Conservation (phyloP, 2,329 filamentous ascomycete genomes). For the Pseudocercospora ulei region DNA sequence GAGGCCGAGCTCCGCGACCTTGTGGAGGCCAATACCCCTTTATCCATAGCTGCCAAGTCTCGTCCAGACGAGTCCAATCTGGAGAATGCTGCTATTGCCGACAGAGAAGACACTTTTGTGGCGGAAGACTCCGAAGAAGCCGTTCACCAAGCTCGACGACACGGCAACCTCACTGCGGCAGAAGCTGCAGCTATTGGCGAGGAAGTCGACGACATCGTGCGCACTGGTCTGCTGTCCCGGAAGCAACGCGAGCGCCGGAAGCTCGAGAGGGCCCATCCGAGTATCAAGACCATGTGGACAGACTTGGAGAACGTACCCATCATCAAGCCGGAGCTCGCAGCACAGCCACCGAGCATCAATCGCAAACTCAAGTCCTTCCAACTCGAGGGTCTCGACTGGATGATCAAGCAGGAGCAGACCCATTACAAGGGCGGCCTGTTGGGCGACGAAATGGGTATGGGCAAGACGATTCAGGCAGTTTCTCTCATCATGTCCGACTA, state of each 20-base stretch:
- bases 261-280: slow-evolving; percentile 67
- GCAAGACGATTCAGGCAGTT: slow-evolving; percentile 96
- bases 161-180: slow-evolving; percentile 24
- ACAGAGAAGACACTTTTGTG: slow-evolving; percentile 28
- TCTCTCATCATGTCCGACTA: slow-evolving; percentile 98
- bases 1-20: too few species aligned
- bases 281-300: slow-evolving; percentile 74
- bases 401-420: slow-evolving; percentile 78
- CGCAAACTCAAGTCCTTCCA: slow-evolving; percentile 87
- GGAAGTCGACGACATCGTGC: slow-evolving; percentile 22
- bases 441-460: slow-evolving; percentile 97
- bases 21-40: too few species aligned
- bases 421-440: slow-evolving; percentile 81
- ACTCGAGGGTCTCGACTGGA: slow-evolving; percentile 87
- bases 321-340: slow-evolving; percentile 54
- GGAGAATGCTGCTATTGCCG: slow-evolving; percentile 31
- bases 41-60: too few species aligned
- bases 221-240: slow-evolving; percentile 18
- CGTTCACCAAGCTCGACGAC: slow-evolving; percentile 18
- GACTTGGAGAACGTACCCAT: slow-evolving; percentile 59
- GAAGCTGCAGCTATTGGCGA: slow-evolving; percentile 16
- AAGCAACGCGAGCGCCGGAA: slow-evolving; percentile 50
- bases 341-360: slow-evolving; percentile 67
- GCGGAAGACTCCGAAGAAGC: slow-evolving; percentile 30
- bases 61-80: slow-evolving; percentile 20